Conservation (phyloP, 768 basidiomycete species). For the Tricholoma bakamatsutake region DNA sequence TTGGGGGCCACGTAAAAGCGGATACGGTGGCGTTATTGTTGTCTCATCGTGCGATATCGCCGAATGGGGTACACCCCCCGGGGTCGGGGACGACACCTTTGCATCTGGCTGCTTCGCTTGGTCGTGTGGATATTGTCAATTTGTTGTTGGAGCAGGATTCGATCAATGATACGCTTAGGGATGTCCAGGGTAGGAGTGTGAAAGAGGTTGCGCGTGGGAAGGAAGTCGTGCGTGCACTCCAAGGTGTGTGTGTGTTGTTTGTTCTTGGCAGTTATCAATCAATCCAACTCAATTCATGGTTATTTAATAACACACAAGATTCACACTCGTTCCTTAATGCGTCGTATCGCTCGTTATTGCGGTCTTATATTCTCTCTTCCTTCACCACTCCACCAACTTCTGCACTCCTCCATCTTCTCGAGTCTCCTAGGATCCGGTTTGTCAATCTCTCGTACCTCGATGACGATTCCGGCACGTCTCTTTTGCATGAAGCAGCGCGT, state of each 20-base stretch:
- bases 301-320: too few species aligned
- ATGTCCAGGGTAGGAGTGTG: constrained; percentile 60
- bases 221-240: constrained; percentile 60
- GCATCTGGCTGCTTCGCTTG: constrained; percentile 64
- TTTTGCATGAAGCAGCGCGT: constrained; percentile 84
- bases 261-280: too few species aligned
- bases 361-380: constrained; percentile 66
- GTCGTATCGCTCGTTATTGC: constrained; percentile 66
- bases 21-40: constrained; percentile 66
- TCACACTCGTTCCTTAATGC: constrained; percentile 74
- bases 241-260: too few species aligned
- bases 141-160: constrained; percentile 73
- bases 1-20: too few species aligned
- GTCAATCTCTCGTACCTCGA: constrained; percentile 81
- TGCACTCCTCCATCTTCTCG: constrained; percentile 51
- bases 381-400: constrained; percentile 30
- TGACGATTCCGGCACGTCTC: constrained; percentile 64
- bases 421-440: constrained; percentile 60
- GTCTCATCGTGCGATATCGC: constrained; percentile 70
- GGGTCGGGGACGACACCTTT: constrained; percentile 70
- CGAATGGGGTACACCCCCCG: constrained; percentile 70
- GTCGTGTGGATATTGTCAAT: constrained; percentile 64
- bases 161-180: constrained; percentile 73
- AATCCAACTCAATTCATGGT: too few species aligned
- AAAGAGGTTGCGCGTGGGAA: constrained; percentile 67